These are phyloP conservation scores for Penicillium sp. DNA, from an alignment of 2,329 filamentous ascomycete genomes.

Conservation along the genomic window DNA sequence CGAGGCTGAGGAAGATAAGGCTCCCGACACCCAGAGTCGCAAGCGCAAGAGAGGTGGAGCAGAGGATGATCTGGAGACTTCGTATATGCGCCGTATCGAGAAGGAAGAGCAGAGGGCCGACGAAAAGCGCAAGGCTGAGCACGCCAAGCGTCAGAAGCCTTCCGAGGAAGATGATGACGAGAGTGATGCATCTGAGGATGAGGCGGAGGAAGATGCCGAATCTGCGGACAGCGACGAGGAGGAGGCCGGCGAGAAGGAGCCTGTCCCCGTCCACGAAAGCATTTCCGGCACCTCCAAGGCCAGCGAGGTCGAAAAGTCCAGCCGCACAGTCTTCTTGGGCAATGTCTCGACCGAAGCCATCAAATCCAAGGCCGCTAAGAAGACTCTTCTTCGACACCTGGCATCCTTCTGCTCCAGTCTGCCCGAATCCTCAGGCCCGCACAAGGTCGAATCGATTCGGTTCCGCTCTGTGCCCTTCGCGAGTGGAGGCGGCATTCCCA, in stretches of 20 bases:
- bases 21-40: constrained; percentile 34
- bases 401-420: constrained; percentile 68
- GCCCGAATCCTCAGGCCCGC: constrained; percentile 53
- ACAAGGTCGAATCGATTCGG: constrained; percentile 85
- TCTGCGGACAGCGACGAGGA: constrained; percentile 37
- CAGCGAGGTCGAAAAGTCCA: constrained; percentile 76
- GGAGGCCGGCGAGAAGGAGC: constrained; percentile 28
- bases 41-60: constrained; percentile 59
- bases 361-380: constrained; percentile 78
- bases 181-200: constrained; percentile 31
- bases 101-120: constrained; percentile 46
- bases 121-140: constrained; percentile 35
- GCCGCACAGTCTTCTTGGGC: constrained; percentile 86
- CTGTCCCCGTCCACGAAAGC: constrained; percentile 44
- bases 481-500: constrained; percentile 70
- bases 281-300: constrained; percentile 39
- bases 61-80: constrained; percentile 48
- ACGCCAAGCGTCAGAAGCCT: constrained; percentile 43
- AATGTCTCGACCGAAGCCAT: constrained; percentile 87
- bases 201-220: constrained; percentile 28
- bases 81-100: constrained; percentile 48
- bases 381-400: constrained; percentile 74
- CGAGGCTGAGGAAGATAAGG: constrained; percentile 50
- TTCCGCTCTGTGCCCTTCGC: constrained; percentile 93
- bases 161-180: constrained; percentile 38